Evolutionary conservation across 495 filamentous ascomycete species (phyloP).

Genomic region (Aspergillus biplanus): DNA sequence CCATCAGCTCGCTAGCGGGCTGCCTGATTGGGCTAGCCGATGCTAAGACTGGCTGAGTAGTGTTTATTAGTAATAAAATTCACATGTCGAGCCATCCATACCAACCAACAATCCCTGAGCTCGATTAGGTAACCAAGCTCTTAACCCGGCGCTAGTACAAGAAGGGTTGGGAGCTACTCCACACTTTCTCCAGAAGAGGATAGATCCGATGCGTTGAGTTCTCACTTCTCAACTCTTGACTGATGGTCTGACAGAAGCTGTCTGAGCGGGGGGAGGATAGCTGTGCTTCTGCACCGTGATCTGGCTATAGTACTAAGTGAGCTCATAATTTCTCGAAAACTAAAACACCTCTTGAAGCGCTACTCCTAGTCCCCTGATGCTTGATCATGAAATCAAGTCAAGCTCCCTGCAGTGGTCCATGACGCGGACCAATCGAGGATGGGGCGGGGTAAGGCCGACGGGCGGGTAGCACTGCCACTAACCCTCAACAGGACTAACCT

Average conservation of each 20-base stretch:
- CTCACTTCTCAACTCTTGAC: too few species aligned
- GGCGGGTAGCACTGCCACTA: slow-evolving; percentile 19
- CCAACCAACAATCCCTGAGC: neutral
- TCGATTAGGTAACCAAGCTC: neutral
- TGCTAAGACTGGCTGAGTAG: neutral
- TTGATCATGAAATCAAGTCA: neutral
- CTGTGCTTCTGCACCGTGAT: neutral
- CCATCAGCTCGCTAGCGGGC: neutral
- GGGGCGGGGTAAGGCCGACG: slow-evolving; percentile 18
- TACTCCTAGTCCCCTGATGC: neutral
- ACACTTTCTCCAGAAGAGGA: neutral
- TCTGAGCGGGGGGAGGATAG: neutral
- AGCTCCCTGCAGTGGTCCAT: neutral
- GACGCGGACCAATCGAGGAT: slow-evolving; percentile 3
- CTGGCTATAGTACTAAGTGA: neutral
- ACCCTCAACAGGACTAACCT: slow-evolving; percentile 2
- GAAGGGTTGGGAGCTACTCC: slow-evolving; percentile 4
- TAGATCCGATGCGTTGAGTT: neutral
- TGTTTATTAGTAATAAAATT: neutral
- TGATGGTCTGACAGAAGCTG: too few species aligned
- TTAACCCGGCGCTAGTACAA: neutral
- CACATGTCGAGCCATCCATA: neutral
- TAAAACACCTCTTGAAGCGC: neutral
- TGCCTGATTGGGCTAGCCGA: neutral
- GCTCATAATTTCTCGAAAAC: neutral